A percentile compares a stretch with the other conserved stretches of the same genome.
Evolutionary conservation across 176 grass and related monocot species (phyloP).

Genomic region (Guadua angustifolia): DNA sequence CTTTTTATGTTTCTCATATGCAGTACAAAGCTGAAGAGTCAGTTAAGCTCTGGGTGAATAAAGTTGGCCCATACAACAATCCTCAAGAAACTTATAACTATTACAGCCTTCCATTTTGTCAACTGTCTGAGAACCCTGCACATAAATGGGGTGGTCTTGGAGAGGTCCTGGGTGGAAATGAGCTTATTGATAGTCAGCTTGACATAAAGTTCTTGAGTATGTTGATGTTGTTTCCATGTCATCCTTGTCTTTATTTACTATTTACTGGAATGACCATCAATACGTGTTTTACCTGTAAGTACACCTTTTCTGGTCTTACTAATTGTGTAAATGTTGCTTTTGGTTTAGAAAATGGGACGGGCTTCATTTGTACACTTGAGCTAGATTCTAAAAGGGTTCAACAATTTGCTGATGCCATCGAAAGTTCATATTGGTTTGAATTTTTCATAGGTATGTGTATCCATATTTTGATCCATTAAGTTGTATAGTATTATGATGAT

Average conservation of each 20-base stretch:
- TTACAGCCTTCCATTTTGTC: constrained; percentile 95
- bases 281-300: constrained; percentile 10
- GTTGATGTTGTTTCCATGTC: constrained; percentile 37
- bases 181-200: constrained; percentile 93
- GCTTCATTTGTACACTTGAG: constrained; percentile 69
- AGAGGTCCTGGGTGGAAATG: constrained; percentile 95
- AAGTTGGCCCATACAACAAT: constrained; percentile 98
- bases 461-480: constrained; percentile 35
- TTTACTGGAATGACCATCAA: background rate
- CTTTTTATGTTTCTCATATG: constrained; percentile 39
- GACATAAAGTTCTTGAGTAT: constrained; percentile 92
- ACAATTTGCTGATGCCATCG: constrained; percentile 92
- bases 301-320: constrained; percentile 2
- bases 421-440: constrained; percentile 92
- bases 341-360: constrained; percentile 70
- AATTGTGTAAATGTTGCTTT: constrained; percentile 34
- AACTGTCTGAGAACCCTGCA: constrained; percentile 66
- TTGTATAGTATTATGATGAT: constrained; percentile 25
- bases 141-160: constrained; percentile 99
- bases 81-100: constrained; percentile 99
- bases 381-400: constrained; percentile 77
- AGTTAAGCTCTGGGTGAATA: constrained; percentile 97
- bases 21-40: constrained; percentile 80
- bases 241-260: constrained; percentile 37
- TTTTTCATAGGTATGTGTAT: constrained; percentile 87